phyloP scores from a whole-genome alignment of 768 basidiomycete genomes.

The Termitomyces titanicus region DNA sequence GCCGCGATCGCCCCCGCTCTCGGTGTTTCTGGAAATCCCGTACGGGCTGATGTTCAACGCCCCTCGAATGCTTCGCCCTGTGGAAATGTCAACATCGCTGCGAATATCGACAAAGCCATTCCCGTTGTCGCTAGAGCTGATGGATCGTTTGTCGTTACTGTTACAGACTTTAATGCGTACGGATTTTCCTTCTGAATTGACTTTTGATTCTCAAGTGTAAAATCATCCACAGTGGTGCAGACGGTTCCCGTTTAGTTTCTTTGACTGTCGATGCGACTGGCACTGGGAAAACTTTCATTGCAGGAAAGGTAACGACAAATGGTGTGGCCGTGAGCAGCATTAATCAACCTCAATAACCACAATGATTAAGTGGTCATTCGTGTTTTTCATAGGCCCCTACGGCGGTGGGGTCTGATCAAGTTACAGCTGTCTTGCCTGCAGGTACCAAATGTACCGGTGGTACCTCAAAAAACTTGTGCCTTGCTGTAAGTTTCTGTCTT shows the following conservation, averaged over 20 bases:
- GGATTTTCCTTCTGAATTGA: neutral
- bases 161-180: slow-evolving; percentile 46
- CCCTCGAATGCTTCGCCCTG: slow-evolving; percentile 29
- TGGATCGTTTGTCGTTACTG: slow-evolving; percentile 37
- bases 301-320: slow-evolving; percentile 38
- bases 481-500: slow-evolving; percentile 33
- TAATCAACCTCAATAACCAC: neutral
- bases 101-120: slow-evolving; percentile 34
- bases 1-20: slow-evolving; percentile 18
- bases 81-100: slow-evolving; percentile 38
- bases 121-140: slow-evolving; percentile 34
- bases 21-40: slow-evolving; percentile 27
- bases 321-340: slow-evolving; percentile 39
- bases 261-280: slow-evolving; percentile 46
- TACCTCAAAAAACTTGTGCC: slow-evolving; percentile 37
- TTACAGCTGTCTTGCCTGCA: slow-evolving; percentile 43
- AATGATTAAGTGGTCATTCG: neutral
- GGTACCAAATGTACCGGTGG: slow-evolving; percentile 52
- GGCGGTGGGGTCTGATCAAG: slow-evolving; percentile 30
- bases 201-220: neutral
- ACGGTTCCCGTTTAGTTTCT: slow-evolving; percentile 46
- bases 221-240: slow-evolving; percentile 27
- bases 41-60: slow-evolving; percentile 26
- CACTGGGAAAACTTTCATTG: slow-evolving; percentile 33
- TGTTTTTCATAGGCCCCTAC: slow-evolving; percentile 31